phyloP scores from a whole-genome alignment of 352 stramenopile species.

The Phytophthora fragariae region DNA sequence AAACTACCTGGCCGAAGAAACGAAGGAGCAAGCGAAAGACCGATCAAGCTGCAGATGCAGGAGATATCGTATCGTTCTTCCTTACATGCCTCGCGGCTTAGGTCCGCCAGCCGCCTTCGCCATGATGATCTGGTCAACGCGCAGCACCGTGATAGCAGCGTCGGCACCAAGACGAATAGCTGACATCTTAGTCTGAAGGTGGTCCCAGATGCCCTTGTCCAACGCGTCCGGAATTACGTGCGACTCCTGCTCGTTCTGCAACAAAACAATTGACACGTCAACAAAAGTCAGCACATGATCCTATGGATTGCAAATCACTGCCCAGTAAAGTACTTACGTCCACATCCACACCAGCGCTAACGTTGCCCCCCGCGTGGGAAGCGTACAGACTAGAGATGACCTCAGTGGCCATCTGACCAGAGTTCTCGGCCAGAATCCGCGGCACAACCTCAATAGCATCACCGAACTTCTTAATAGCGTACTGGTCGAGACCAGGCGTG shows the following conservation, averaged over 20 bases:
- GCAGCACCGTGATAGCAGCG: slow-evolving; percentile 98
- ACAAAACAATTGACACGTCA: slow-evolving; percentile 23
- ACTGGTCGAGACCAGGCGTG: slow-evolving; percentile 98
- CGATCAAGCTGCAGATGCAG: slow-evolving; percentile 41
- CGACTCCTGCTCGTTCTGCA: slow-evolving; percentile 75
- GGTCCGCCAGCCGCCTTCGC: slow-evolving; percentile 94
- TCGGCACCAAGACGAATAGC: slow-evolving; percentile 98
- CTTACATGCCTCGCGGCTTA: slow-evolving; percentile 90
- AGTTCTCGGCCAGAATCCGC: slow-evolving; percentile 98
- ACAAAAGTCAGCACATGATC: slow-evolving; percentile 27
- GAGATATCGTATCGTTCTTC: slow-evolving; percentile 31
- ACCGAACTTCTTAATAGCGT: slow-evolving; percentile 99
- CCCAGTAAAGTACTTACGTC: slow-evolving; percentile 63
- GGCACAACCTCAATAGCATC: slow-evolving; percentile 98
- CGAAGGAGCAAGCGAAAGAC: slow-evolving; percentile 36
- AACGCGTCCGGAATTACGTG: slow-evolving; percentile 86
- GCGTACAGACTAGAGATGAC: slow-evolving; percentile 96
- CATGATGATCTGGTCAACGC: slow-evolving; percentile 99
- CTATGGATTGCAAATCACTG: neutral
- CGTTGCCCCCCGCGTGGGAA: slow-evolving; percentile 94
- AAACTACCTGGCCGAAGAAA: slow-evolving; percentile 64
- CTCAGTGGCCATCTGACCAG: slow-evolving; percentile 94
- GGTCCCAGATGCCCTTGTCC: slow-evolving; percentile 91
- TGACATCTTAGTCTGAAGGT: slow-evolving; percentile 96
- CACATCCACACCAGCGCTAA: slow-evolving; percentile 95